Conservation (phyloP, 352 stramenopile genomes). For the Pythium grandisporangium region DNA sequence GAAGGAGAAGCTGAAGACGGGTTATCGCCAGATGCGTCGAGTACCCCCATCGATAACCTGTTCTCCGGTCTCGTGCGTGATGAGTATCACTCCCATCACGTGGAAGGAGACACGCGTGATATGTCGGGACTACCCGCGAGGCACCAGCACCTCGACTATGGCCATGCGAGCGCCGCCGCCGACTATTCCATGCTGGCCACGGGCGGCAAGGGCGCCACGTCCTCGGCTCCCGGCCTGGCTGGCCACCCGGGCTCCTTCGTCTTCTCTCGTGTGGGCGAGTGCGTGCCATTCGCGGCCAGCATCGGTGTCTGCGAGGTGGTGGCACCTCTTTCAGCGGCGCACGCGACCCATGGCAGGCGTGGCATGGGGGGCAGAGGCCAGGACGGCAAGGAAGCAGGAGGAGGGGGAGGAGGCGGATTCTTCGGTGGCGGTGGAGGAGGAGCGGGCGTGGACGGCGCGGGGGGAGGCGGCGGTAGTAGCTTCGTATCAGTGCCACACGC, state of each 20-base stretch:
- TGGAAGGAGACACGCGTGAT: slow-evolving; percentile 34
- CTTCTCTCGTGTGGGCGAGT: slow-evolving; percentile 30
- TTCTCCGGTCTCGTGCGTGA: slow-evolving; percentile 21
- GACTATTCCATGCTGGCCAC: slow-evolving; percentile 54
- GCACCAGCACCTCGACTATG: slow-evolving; percentile 45
- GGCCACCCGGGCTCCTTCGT: slow-evolving; percentile 36
- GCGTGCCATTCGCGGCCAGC: slow-evolving; percentile 14
- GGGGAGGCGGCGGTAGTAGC: slow-evolving; percentile 55
- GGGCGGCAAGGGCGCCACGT: slow-evolving; percentile 24
- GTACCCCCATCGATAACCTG: slow-evolving; percentile 30
- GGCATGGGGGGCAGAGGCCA: slow-evolving; percentile 46
- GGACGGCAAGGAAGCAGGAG: slow-evolving; percentile 68
- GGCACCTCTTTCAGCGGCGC: slow-evolving; percentile 12
- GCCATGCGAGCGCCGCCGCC: slow-evolving; percentile 25
- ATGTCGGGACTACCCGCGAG: slow-evolving; percentile 26
- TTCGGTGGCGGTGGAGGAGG: slow-evolving; percentile 70
- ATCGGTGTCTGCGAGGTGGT: not conserved
- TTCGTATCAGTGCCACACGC: slow-evolving; percentile 18
- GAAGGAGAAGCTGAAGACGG: slow-evolving; percentile 27
- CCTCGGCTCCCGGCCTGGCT: slow-evolving; percentile 14
- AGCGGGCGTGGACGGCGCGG: slow-evolving; percentile 41
- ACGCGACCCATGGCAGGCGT: slow-evolving; percentile 28
- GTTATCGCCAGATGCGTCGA: slow-evolving; percentile 17
- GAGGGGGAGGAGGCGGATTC: slow-evolving; percentile 63
- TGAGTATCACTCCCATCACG: slow-evolving; percentile 51